Conservation (phyloP, 768 basidiomycete genomes). For the Auricularia sp. region DNA sequence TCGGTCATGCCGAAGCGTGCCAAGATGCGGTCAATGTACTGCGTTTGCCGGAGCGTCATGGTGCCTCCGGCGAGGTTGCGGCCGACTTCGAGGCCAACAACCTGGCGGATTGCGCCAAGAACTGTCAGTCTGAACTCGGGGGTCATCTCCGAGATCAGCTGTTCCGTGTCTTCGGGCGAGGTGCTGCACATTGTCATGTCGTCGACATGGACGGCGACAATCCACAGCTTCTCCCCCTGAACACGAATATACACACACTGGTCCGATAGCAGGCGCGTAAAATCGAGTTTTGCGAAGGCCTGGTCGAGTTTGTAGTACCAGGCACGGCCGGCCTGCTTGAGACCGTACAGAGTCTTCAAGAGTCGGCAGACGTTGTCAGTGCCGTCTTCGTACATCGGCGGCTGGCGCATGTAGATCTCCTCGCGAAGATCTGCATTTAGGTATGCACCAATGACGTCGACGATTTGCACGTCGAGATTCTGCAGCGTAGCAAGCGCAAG, state of each 20-base stretch:
- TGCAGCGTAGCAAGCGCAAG: slow-evolving; percentile 10
- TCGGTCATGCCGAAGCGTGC: neutral
- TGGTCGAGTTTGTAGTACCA: slow-evolving; percentile 14
- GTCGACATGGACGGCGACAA: no score
- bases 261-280: slow-evolving; percentile 3
- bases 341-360: slow-evolving; percentile 16
- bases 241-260: neutral
- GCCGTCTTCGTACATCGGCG: slow-evolving; percentile 17
- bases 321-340: slow-evolving; percentile 15
- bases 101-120: neutral
- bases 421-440: slow-evolving; percentile 11
- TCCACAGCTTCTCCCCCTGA: slow-evolving; percentile 1
- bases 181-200: neutral
- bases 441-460: slow-evolving; percentile 10
- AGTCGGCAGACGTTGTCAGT: slow-evolving; percentile 10
- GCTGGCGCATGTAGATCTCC: slow-evolving; percentile 19
- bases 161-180: neutral
- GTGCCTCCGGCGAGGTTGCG: neutral
- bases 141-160: neutral
- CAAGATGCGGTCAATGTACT: slow-evolving; percentile 1
- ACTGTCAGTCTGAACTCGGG: neutral
- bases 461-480: slow-evolving; percentile 11
- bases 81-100: neutral
- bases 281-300: neutral
- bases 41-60: neutral